These are phyloP conservation scores for Stentor roeselii DNA, from an alignment of 73 alveolate genomes.

Conservation along the genomic window DNA sequence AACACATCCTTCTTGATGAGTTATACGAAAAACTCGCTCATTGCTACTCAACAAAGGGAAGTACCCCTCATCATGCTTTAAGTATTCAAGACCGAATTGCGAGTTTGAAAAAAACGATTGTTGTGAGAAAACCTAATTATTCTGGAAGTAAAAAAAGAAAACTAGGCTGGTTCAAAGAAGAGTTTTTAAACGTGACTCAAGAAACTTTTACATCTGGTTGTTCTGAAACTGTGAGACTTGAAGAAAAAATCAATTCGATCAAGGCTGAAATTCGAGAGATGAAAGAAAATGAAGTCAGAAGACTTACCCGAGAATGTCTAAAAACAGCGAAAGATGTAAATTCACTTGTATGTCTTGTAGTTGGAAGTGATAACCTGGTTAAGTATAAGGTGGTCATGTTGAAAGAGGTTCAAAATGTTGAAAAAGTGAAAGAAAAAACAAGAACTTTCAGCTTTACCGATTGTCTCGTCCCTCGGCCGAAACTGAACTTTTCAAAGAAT, in stretches of 20 bases:
- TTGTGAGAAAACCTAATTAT: background rate
- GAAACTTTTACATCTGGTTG: background rate
- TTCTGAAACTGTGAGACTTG: background rate
- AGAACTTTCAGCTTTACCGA: background rate
- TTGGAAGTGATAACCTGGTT: background rate
- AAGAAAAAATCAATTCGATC: background rate
- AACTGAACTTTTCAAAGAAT: no score
- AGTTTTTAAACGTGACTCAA: no score
- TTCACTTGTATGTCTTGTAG: background rate
- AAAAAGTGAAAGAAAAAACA: background rate
- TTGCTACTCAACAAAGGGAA: background rate
- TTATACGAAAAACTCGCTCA: background rate
- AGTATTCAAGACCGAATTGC: background rate
- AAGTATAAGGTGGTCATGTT: background rate
- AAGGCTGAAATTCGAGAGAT: background rate
- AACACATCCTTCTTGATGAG: background rate
- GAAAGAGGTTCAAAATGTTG: background rate
- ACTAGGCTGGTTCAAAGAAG: background rate
- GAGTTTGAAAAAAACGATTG: background rate
- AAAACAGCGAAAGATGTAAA: background rate
- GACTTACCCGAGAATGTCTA: background rate
- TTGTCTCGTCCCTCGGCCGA: background rate
- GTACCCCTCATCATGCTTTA: background rate
- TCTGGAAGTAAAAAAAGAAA: background rate
- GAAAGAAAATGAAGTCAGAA: background rate